Conservation (phyloP, 176 grass and related monocot genomes). For the Areca catechu region DNA sequence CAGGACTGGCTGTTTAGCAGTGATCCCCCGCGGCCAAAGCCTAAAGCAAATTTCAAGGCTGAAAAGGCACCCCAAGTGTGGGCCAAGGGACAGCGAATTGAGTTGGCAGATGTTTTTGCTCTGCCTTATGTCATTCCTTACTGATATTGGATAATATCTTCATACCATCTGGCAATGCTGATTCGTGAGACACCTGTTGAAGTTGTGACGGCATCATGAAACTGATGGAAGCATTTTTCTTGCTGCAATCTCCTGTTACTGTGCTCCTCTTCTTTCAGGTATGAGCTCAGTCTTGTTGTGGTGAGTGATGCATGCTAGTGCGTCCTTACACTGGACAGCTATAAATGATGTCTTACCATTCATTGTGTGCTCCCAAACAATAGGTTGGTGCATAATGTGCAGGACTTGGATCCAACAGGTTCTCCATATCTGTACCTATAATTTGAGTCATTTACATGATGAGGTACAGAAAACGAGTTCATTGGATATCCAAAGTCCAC, state of each 20-base stretch:
- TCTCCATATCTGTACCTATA: too few species aligned
- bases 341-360: too few species aligned
- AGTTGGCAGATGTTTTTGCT: neutral
- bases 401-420: too few species aligned
- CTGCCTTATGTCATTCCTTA: slow-evolving; percentile 2
- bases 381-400: too few species aligned
- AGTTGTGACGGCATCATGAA: neutral
- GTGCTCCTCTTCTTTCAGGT: too few species aligned
- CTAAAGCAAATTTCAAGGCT: neutral
- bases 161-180: neutral
- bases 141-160: neutral
- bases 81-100: neutral
- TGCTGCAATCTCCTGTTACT: neutral
- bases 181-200: neutral
- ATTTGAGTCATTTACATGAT: neutral
- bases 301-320: too few species aligned
- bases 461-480: too few species aligned
- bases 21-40: neutral
- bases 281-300: too few species aligned
- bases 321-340: too few species aligned
- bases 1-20: neutral
- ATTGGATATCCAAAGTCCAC: neutral
- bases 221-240: neutral
- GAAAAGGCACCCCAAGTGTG: neutral
- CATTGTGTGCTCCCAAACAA: too few species aligned